Evolutionary conservation across 2,329 filamentous ascomycete genomes (phyloP), one percentile per base, ranked within the genome.

Genomic region (Aspergillus candidus): DNA sequence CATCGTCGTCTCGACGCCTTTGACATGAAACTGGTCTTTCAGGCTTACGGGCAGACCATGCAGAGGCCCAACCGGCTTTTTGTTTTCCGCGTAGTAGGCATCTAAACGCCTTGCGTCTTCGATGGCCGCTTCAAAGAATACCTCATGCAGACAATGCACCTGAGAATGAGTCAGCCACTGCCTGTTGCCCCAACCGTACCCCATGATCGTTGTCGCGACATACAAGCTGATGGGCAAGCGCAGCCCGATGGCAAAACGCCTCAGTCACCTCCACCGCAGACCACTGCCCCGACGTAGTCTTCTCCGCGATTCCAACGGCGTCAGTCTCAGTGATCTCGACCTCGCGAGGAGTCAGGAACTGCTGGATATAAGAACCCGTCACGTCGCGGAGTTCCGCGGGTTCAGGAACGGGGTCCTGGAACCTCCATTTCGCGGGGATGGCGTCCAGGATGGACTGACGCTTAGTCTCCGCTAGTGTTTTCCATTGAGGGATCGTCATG

Each of bases 241-340:
- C 72, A 34, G 76, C 72, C 17, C 75, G 61, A 46, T 79, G 77
- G 51, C 77, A 80, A 55, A 82, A 79, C 3, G 75, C 75, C 41
- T 72, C 72, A 3, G 74, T 69, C 2, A 78, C 76, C 39, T 75
- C 75, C 10, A 77, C 71, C 1, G 79, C 76, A 6, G 67, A 76
- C 79, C 79, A 83, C 48, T 55, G 51, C 2, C 79, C 79, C 2
- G 67, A 64, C 0, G 70, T 72, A 1, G 78, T 80, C 35, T 75
- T 74, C 38, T 72, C 65, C 1, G 75, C 73, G 44, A 83, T 79
- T 0, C 70, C 74, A 5, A 75, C 71, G 3, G 78, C 77, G 56
- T 79, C 75, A 4, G 74, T 76, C 53, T 82, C 77, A 0, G 80
- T 84, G 45, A 83, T 82, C 34, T 76, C 72, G 11, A 82, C 66